Base-by-base conservation (phyloP, 2,329 filamentous ascomycete species). In the Whalleya microplaca region DNA sequence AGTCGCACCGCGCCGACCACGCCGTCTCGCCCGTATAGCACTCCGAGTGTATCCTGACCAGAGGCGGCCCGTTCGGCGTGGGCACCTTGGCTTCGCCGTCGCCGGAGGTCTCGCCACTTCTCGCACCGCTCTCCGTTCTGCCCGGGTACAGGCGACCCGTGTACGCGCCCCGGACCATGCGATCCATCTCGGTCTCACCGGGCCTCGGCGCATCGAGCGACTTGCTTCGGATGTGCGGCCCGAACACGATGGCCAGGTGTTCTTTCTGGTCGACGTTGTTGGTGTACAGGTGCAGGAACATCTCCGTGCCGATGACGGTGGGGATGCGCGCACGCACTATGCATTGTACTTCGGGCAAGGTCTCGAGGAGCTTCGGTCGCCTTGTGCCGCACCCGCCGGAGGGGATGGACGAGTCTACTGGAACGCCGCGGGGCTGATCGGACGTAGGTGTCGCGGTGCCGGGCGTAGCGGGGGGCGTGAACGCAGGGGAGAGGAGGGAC, bases 1-100 rank as follows among this genome's bases (percentile, higher is more conserved):
- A 99, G 76, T 99, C 95, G 77, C 95, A 99, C 23, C 95, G 87
- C 37, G 95, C 94, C 7, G 93, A 97, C 95, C 95, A 98, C 1
- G 96, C 95, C 0, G 95, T 99, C 79, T 99, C 95, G 56, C 95
- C 95, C 0, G 95, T 99, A 75, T 99, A 99, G 77, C 95, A 99
- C 75, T 99, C 95, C 2, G 91, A 96, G 74, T 99, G 95, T 70
- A 99, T 99, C 55, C 95, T 85, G 45, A 99, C 94, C 41, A 99
- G 79, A 0, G 95, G 91, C 1, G 89, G 75, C 2, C 69, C 69
- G 16, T 32, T 50, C 3, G 61, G 53, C 21, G 29, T 45, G 2
- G 54, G 16, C 5, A n/a, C n/a, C n/a, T n/a, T n/a, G n/a, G n/a
- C n/a, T n/a, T n/a, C n/a, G n/a, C n/a, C n/a, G n/a, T n/a, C n/a